Base-by-base conservation (phyloP, 2,329 filamentous ascomycete genomes). In the Zasmidium citrigriseum region DNA sequence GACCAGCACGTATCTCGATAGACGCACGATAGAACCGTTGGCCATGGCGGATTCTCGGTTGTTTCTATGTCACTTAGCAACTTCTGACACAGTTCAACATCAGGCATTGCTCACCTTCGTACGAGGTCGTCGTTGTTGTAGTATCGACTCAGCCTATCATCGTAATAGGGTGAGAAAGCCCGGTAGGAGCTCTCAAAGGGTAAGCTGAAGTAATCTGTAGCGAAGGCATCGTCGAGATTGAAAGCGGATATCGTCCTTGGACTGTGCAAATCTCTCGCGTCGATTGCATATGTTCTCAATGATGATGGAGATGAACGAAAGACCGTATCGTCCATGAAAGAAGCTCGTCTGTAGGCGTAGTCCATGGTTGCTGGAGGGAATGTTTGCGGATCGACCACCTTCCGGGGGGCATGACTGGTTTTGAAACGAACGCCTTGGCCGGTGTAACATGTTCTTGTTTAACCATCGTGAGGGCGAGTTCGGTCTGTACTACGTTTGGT, bases 1-100 rank as follows among this genome's bases (percentile, higher is more conserved):
- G 20, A 75, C 41, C 25, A 72, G 67, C 56, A 16, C 55, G 56
- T 52, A 74, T 65, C 34, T 11, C 4, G 34, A 41, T 4, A n/a
- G 34, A 41, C 34, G 34, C 34, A 41, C 18, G 16, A 41, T 41
- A n/a, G 7, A 41, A n/a, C 34, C 18, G 34, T 41, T 41, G 7
- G 34, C 34, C 34, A 41, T 41, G 14, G 34, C 34, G 34, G 34
- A 41, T n/a, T 41, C 34, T 7, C 5, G 34, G 34, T 41, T 41
- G 34, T 7, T 9, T 41, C 34, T 41, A 4, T 9, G 34, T 41
- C 34, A n/a, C 14, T 41, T 16, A 41, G 34, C 34, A 16, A 10
- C 12, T n/a, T 16, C 12, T 16, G 34, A 41, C 18, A n/a, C 4
- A 4, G 12, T 7, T n/a, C 4, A 11, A n/a, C 14, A 41, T 7